Percentiles rank a stretch among this genome's conserved stretches.
Conservation (phyloP, 2,329 filamentous ascomycete species). For the Sporothrix pallida region DNA sequence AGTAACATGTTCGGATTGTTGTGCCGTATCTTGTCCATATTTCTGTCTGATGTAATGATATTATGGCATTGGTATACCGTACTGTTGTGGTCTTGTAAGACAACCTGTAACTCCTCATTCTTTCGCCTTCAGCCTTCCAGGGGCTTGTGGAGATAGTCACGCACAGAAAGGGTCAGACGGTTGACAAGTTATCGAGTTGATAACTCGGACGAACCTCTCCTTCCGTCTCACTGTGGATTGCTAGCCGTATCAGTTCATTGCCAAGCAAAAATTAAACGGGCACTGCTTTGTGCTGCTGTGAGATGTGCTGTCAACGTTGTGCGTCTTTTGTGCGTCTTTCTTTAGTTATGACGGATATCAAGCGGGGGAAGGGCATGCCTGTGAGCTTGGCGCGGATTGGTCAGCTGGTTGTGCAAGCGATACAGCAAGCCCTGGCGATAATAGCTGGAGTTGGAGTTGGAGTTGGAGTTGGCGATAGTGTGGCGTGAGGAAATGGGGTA, state of each 20-base stretch:
- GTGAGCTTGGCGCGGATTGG: constrained; percentile 11
- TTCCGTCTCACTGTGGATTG: not conserved
- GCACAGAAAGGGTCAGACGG: not conserved
- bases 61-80: no score
- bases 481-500: not conserved
- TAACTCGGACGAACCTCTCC: not conserved
- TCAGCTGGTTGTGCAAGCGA: not conserved
- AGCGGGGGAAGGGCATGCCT: not conserved
- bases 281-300: no score
- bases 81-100: no score
- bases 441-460: not conserved
- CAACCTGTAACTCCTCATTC: no score
- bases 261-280: not conserved
- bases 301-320: not conserved
- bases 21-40: no score
- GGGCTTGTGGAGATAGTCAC: not conserved
- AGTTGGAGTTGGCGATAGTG: not conserved
- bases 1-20: no score
- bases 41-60: no score
- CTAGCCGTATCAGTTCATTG: no score
- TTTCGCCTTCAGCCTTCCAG: constrained; percentile 7
- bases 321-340: not conserved
- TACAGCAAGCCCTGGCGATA: no score
- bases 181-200: not conserved
- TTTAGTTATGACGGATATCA: not conserved